Conservation (phyloP, 2,329 filamentous ascomycete species). For the Camillea tinctor region DNA sequence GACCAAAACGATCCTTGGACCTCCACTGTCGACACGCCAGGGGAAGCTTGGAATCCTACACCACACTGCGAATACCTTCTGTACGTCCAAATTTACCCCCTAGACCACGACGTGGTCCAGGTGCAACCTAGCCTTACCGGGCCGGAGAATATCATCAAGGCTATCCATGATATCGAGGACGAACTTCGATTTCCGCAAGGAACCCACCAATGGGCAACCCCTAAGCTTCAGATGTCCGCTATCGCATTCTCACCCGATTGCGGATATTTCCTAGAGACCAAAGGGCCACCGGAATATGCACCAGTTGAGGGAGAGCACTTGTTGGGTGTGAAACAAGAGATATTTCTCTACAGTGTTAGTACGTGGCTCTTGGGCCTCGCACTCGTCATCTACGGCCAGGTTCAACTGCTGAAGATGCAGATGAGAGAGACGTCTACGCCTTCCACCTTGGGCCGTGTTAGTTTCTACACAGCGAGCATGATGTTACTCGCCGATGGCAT, state of each 20-base stretch:
- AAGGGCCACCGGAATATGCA: constrained; percentile 57
- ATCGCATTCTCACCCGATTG: constrained; percentile 69
- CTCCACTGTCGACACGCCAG: constrained; percentile 61
- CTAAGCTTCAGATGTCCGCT: constrained; percentile 59
- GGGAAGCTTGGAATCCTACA: constrained; percentile 56
- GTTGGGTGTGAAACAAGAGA: constrained; percentile 59
- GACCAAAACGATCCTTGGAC: constrained; percentile 74
- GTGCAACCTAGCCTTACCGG: constrained; percentile 32
- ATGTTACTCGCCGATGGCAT: constrained; percentile 65
- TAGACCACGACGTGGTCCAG: constrained; percentile 39
- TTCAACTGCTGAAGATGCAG: constrained; percentile 61
- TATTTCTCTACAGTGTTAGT: constrained; percentile 56
- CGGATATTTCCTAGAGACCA: constrained; percentile 63
- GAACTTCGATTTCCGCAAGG: constrained; percentile 63
- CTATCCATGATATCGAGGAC: constrained; percentile 57
- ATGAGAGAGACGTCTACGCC: constrained; percentile 67
- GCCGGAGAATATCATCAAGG: constrained; percentile 35
- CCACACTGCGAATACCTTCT: constrained; percentile 88
- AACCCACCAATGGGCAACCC: constrained; percentile 53
- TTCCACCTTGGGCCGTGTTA: constrained; percentile 65
- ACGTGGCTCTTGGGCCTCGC: constrained; percentile 59
- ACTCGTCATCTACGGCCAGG: constrained; percentile 58
- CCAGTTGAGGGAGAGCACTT: constrained; percentile 54
- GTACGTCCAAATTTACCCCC: constrained; percentile 74
- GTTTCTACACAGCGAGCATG: constrained; percentile 59